Conservation (phyloP, 352 stramenopile genomes). For the Phytopythium oedochilum region DNA sequence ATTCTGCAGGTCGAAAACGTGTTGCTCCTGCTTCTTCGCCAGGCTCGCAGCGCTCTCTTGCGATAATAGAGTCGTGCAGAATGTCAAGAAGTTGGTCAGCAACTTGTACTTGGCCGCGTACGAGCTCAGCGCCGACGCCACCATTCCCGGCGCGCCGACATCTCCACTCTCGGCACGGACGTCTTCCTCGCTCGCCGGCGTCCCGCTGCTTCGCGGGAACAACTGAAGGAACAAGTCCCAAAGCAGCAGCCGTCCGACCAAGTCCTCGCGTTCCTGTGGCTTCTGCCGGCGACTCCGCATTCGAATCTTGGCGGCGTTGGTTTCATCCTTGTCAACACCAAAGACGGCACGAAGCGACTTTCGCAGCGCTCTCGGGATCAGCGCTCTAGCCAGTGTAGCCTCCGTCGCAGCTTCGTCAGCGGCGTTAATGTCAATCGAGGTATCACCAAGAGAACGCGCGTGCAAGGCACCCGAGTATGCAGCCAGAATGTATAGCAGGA, state of each 20-base stretch:
- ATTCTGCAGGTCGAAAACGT: conserved; percentile 36
- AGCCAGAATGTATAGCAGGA: conserved; percentile 58
- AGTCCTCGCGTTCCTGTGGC: conserved; percentile 42
- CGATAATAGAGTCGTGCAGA: conserved; percentile 58
- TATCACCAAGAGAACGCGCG: conserved; percentile 29
- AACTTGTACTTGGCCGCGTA: conserved; percentile 57
- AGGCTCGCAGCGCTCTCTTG: conserved; percentile 27
- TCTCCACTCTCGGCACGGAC: too few species aligned
- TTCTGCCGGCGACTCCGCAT: conserved; percentile 52
- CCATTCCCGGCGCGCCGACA: conserved; percentile 25
- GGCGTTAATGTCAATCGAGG: conserved; percentile 67
- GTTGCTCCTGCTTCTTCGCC: conserved; percentile 3
- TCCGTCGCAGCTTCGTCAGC: conserved; percentile 76
- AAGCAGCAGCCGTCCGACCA: conserved; percentile 51
- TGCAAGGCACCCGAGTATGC: conserved; percentile 44
- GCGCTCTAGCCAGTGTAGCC: conserved; percentile 45
- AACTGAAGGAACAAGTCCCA: conserved; percentile 85
- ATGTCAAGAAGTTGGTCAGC: conserved; percentile 58
- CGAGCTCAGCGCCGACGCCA: conserved; percentile 69
- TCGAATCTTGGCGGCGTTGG: conserved; percentile 13
- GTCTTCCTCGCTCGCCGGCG: conserved; percentile 3
- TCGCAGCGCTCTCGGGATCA: conserved; percentile 65
- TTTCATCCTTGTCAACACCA: conserved; percentile 17
- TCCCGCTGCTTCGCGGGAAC: conserved; percentile 43
- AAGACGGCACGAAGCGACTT: conserved; percentile 55